Evolutionary conservation across 2,329 filamentous ascomycete genomes (phyloP), one percentile per base, ranked within the genome.

Genomic region (Aciculosporium take): DNA sequence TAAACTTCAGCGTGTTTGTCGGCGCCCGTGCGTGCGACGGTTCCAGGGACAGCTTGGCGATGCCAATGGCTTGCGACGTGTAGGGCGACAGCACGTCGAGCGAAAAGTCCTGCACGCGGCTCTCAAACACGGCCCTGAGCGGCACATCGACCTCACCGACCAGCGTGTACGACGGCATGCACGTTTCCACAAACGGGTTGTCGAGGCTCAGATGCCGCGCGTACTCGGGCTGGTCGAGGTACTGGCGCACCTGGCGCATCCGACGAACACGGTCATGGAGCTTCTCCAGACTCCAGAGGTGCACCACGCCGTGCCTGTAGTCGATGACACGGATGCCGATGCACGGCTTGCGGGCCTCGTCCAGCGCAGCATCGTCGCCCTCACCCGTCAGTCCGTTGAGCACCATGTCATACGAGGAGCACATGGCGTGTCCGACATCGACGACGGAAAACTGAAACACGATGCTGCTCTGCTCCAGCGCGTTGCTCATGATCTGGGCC

Each of bases 241-340:
- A 96, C 59, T 96, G 89, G 56, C 94, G 83, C 75, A 96, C 84
- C 60, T 95, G 89, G 34, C 91, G 81, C 91, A 98, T 98, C 48
- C 84, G 76, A 40, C 85, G 77, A 9, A 96, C 79, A 23, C 91
- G 79, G 45, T 86, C 80, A 46, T 88, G 81, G 15, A 98, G 73
- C 60, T 96, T 98, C 55, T 93, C 81, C 41, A 98, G 60, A 42
- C 89, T 96, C 91, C 91, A 98, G 1, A 96, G 71, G 55, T 91
- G 86, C 25, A 94, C 80, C 15, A 94, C 83, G 36, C 71, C 73
- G 53, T 89, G 77, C 55, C 82, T 83, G 66, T 89, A 95, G 62
- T 98, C 89, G 46, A 95, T 79, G 18, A 96, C 84, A 23, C 91
- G 76, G 13, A 96, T 76, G 1, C 81, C 89, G 34, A 96, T 79